Percentiles rank a stretch among this genome's conserved stretches.
These are phyloP conservation scores for Argentina anserina DNA, from an alignment of 306 rosid genomes.

Conservation along the genomic window DNA sequence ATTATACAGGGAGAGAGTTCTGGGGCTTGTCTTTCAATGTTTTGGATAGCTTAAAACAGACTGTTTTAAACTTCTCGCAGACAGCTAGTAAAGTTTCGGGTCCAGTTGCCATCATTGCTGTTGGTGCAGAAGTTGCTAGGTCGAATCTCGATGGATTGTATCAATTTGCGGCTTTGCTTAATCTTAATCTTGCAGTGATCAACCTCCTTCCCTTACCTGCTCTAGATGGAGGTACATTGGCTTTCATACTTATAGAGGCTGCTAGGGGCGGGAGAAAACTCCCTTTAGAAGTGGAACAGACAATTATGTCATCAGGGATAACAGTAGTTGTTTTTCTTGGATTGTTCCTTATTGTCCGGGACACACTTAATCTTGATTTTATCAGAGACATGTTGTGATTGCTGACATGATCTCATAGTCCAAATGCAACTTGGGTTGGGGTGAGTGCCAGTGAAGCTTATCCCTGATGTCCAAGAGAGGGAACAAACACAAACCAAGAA, in stretches of 20 bases:
- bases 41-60: constrained; percentile 73
- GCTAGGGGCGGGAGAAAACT: constrained; percentile 93
- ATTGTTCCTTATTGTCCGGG: constrained; percentile 71
- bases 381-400: constrained; percentile 68
- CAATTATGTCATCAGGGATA: constrained; percentile 87
- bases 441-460: constrained; percentile 24
- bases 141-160: constrained; percentile 78
- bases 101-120: constrained; percentile 91
- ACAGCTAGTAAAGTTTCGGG: constrained; percentile 90
- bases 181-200: constrained; percentile 79
- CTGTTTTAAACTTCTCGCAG: constrained; percentile 76
- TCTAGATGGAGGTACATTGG: constrained; percentile 84
- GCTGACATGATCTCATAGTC: constrained; percentile 20
- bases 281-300: constrained; percentile 87
- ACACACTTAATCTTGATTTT: constrained; percentile 86
- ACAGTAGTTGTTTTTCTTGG: constrained; percentile 79
- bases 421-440: constrained; percentile 21
- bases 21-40: constrained; percentile 69
- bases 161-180: constrained; percentile 85
- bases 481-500: constrained; percentile 26
- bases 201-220: constrained; percentile 94
- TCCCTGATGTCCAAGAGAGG: constrained; percentile 20
- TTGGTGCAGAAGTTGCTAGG: constrained; percentile 91
- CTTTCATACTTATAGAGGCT: constrained; percentile 79
- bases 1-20: constrained; percentile 64